A percentile compares a stretch with the other conserved stretches of the same genome.
These are phyloP conservation scores for Epichloe sp. DNA, from an alignment of 2,329 filamentous ascomycete genomes.

Conservation along the genomic window DNA sequence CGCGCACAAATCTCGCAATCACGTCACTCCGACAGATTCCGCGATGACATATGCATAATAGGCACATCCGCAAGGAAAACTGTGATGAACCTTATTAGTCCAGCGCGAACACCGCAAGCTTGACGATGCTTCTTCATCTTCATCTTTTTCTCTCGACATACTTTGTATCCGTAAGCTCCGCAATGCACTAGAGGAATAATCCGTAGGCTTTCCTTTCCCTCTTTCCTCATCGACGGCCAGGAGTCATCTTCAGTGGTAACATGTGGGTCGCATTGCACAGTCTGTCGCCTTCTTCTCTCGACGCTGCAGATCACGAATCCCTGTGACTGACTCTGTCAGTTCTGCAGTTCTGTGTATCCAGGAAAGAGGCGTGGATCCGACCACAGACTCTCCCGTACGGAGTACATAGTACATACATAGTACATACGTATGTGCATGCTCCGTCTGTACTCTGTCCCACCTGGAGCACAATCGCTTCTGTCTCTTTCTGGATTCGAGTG, in stretches of 20 bases:
- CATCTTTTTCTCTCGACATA: neutral
- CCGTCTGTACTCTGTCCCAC: neutral
- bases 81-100: neutral
- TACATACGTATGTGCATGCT: no score
- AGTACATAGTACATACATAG: no score
- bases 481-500: neutral
- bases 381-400: no score
- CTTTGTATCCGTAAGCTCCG: neutral
- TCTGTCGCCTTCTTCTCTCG: neutral
- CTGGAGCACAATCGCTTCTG: neutral
- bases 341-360: neutral
- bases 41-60: neutral
- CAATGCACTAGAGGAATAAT: no score
- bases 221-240: neutral
- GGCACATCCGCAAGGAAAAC: neutral
- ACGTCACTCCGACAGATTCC: neutral
- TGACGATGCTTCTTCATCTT: neutral
- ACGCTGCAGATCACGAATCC: conserved; percentile 1
- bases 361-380: neutral
- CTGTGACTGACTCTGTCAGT: neutral
- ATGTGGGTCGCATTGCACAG: conserved; percentile 1
- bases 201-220: neutral
- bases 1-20: neutral
- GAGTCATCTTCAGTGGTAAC: neutral
- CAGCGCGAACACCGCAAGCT: neutral